Conservation (phyloP, 2,329 filamentous ascomycete species). For the Macrophomina pseudophaseolina region DNA sequence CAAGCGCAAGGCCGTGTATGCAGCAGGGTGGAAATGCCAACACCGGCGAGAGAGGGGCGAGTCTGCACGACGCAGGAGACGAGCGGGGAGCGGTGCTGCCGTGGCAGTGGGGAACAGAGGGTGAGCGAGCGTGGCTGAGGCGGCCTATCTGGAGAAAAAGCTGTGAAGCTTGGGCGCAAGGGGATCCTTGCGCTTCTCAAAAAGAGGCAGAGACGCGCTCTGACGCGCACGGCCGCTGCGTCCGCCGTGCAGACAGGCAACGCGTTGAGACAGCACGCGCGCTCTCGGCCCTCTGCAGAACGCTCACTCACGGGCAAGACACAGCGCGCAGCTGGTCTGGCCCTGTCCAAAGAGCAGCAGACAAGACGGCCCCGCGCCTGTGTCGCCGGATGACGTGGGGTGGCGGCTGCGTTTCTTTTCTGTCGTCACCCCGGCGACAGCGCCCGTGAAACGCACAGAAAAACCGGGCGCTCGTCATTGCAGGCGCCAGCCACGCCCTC, state of each 20-base stretch:
- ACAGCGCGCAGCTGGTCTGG: not conserved
- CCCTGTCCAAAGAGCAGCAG: not conserved
- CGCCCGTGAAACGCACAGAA: not conserved
- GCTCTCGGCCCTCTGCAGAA: not conserved
- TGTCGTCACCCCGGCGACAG: slow-evolving; percentile 10
- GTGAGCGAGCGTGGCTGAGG: not conserved
- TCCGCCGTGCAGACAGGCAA: not conserved
- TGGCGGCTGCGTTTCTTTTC: not conserved
- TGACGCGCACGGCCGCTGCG: slow-evolving; percentile 15
- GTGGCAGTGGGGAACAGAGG: not conserved
- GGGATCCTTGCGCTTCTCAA: slow-evolving; percentile 7
- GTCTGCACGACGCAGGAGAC: not conserved
- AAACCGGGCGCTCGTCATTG: slow-evolving; percentile 17
- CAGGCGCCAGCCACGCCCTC: slow-evolving; percentile 14
- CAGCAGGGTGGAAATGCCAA: slow-evolving; percentile 5
- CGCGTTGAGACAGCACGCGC: not conserved
- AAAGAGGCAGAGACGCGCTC: slow-evolving; percentile 6
- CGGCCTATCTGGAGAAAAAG: slow-evolving; percentile 10
- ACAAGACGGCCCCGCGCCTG: not conserved
- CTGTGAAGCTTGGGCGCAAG: not conserved
- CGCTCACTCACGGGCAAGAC: not conserved
- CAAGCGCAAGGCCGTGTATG: slow-evolving; percentile 2
- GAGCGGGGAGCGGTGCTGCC: not conserved
- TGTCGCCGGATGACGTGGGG: slow-evolving; percentile 1
- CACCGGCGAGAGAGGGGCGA: not conserved